A percentile compares a stretch with the other conserved stretches of the same genome.
Conservation (phyloP, 2,329 filamentous ascomycete genomes). For the Calonectria montana region DNA sequence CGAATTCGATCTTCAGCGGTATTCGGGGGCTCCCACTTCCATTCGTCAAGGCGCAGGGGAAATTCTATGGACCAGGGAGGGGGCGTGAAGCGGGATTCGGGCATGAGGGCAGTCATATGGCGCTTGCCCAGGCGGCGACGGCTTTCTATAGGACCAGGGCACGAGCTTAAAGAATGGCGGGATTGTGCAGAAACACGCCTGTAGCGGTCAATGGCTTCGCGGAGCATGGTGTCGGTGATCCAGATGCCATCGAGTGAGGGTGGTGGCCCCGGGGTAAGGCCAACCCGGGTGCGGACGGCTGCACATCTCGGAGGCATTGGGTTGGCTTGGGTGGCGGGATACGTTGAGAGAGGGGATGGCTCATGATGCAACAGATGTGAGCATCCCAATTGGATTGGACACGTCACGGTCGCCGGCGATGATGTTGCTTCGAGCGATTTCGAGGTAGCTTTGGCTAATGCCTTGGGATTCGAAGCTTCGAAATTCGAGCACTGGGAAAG, state of each 20-base stretch:
- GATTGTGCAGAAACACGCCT: slow-evolving; percentile 32
- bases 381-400: not conserved
- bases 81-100: slow-evolving; percentile 49
- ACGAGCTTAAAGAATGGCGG: slow-evolving; percentile 52
- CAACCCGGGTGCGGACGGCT: slow-evolving; percentile 41
- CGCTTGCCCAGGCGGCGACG: slow-evolving; percentile 64
- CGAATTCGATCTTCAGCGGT: slow-evolving; percentile 43
- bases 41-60: slow-evolving; percentile 57
- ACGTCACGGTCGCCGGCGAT: not conserved
- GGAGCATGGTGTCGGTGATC: slow-evolving; percentile 48
- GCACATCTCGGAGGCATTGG: slow-evolving; percentile 48
- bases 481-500: not conserved
- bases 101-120: slow-evolving; percentile 63
- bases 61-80: slow-evolving; percentile 61
- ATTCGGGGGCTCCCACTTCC: slow-evolving; percentile 65
- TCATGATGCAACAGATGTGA: slow-evolving; percentile 15
- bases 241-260: slow-evolving; percentile 42
- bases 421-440: slow-evolving; percentile 3
- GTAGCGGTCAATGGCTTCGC: slow-evolving; percentile 47
- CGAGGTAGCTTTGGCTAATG: not conserved
- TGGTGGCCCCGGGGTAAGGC: slow-evolving; percentile 28
- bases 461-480: not conserved
- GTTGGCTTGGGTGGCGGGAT: slow-evolving; percentile 2
- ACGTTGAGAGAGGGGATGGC: slow-evolving; percentile 11
- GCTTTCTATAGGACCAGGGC: slow-evolving; percentile 66